Evolutionary conservation across 495 filamentous ascomycete genomes (phyloP), one percentile per base, ranked within the genome.

Genomic region (Penicillium cosmopolitanum): DNA sequence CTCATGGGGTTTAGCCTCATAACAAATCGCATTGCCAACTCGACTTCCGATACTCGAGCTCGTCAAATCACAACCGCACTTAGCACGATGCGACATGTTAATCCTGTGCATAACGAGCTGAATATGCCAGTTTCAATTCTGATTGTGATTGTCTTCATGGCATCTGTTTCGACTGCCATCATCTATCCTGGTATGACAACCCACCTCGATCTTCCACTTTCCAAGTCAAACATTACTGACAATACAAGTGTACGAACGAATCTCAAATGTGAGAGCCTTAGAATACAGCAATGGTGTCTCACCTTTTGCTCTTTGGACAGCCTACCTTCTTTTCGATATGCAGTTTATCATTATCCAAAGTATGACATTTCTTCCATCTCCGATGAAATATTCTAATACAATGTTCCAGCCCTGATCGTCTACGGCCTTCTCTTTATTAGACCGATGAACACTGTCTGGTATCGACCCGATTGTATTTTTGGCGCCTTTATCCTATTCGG

Each of bases 201-300:
- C n/a, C 8, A 18, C 12, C 43, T 16, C 43, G n/a, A 18, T 15
- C n/a, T 16, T 16, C 19, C 2, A 23, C 0, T n/a, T 46, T 46
- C 10, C 21, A 2, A 21, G 43, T 13, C 43, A n/a, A 46, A 21
- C 2, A 46, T 9, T 11, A 16, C 43, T 46, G 19, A 46, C 19
- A 21, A n/a, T 46, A 5, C 43, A 15, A 46, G 43, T 46, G n/a
- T 46, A 46, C n/a, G 46, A 50, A 15, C 81, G 92, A 11, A 77
- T 91, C 11, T 73, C 87, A 9, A 87, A 91, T 53, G 89, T 97
- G 33, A 81, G 93, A 34, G 88, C 89, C 13, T 75, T 97, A 44
- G 88, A 97, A 65, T 97, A 94, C 73, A 92, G 89, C 50, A 96
- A 94, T 66, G 91, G 90, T 52, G 90, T 91, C 11, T 78, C 87